These are phyloP conservation scores for Calamus simplicifolius DNA, from an alignment of 176 grass and related monocot genomes.

Conservation along the genomic window DNA sequence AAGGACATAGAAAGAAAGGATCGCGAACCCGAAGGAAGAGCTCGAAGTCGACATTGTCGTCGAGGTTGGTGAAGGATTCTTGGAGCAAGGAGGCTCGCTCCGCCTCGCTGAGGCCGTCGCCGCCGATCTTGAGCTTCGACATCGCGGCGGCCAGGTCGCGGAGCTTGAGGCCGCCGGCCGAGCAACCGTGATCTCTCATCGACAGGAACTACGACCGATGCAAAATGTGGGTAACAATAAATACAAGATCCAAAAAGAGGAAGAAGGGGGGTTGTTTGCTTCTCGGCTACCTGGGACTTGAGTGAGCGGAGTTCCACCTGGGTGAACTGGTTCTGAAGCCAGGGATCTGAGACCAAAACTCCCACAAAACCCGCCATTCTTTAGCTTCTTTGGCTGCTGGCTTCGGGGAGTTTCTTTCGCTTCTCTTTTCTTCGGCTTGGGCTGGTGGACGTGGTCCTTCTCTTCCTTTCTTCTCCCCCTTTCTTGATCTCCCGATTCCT, in stretches of 20 bases:
- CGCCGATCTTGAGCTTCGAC: conserved; percentile 22
- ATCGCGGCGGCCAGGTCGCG: conserved; percentile 56
- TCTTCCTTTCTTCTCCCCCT: too few species aligned
- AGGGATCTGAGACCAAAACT: conserved; percentile 64
- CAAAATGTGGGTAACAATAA: too few species aligned
- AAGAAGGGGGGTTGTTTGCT: not conserved
- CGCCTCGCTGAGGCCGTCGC: conserved; percentile 33
- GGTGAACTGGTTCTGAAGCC: conserved; percentile 74
- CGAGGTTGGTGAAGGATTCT: conserved; percentile 31
- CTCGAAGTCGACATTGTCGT: conserved; percentile 59
- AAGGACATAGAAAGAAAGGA: not conserved
- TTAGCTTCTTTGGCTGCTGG: not conserved
- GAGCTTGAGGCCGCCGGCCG: conserved; percentile 38
- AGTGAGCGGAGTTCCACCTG: conserved; percentile 70
- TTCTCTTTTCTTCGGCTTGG: too few species aligned
- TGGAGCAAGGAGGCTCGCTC: conserved; percentile 47
- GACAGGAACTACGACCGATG: conserved; percentile 25
- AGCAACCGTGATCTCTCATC: conserved; percentile 23
- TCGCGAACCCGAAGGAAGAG: conserved; percentile 48
- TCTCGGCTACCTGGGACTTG: conserved; percentile 33
- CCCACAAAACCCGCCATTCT: conserved; percentile 14
- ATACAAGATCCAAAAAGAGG: not conserved
- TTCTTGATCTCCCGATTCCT: not conserved
- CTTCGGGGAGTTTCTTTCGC: too few species aligned
- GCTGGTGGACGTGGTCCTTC: too few species aligned